Evolutionary conservation across 495 filamentous ascomycete species (phyloP).

Genomic region (Choiromyces venosus): DNA sequence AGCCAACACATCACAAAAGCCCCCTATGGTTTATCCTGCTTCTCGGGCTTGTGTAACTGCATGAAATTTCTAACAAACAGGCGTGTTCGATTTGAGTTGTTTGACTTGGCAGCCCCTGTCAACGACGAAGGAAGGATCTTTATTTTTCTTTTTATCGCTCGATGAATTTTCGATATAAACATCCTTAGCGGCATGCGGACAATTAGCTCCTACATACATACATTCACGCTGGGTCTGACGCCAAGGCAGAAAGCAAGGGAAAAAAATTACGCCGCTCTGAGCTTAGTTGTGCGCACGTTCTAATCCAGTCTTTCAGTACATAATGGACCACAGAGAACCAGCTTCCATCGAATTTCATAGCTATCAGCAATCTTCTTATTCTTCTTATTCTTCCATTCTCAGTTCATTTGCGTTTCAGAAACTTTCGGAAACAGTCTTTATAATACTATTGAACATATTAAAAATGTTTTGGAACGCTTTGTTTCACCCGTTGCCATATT

Average conservation of each 20-base stretch:
- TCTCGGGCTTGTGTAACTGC: background rate
- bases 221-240: slow-evolving; percentile 26
- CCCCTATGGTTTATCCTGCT: slow-evolving; percentile 18
- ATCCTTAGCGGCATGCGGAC: slow-evolving; percentile 30
- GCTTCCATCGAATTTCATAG: slow-evolving; percentile 33
- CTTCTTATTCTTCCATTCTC: slow-evolving; percentile 14
- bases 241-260: slow-evolving; percentile 26
- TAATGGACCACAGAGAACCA: slow-evolving; percentile 25
- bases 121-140: slow-evolving; percentile 3
- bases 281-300: slow-evolving; percentile 14
- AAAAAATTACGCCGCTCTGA: slow-evolving; percentile 21
- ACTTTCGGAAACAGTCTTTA: slow-evolving; percentile 32
- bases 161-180: slow-evolving; percentile 34
- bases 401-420: slow-evolving; percentile 20
- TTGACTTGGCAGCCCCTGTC: slow-evolving; percentile 24
- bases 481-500: slow-evolving; percentile 31
- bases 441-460: slow-evolving; percentile 34
- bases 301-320: slow-evolving; percentile 8
- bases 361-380: slow-evolving; percentile 22
- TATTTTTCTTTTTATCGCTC: slow-evolving; percentile 30
- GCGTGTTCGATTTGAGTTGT: slow-evolving; percentile 36
- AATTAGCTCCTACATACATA: slow-evolving; percentile 25
- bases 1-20: slow-evolving; percentile 32
- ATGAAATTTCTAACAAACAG: slow-evolving; percentile 6
- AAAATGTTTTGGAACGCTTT: slow-evolving; percentile 32